Evolutionary conservation across 140 eudicot genomes (phyloP).

Genomic region (Flaveria floridana): DNA sequence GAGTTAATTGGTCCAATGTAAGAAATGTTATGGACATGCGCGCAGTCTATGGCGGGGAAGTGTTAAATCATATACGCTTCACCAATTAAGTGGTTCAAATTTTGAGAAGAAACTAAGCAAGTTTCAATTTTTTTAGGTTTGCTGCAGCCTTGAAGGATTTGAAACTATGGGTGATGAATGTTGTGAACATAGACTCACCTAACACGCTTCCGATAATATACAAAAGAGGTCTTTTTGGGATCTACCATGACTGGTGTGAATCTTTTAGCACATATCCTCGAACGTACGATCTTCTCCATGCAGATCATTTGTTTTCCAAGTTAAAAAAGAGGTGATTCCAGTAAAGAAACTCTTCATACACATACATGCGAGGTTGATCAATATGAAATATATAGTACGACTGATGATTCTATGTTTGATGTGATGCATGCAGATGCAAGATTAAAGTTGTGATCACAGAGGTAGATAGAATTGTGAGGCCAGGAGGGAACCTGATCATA

Average conservation of each 20-base stretch:
- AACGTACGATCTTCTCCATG: constrained; percentile 81
- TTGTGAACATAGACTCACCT: constrained; percentile 64
- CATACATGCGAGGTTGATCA: background rate
- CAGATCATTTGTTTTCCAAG: constrained; percentile 68
- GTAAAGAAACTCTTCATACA: background rate
- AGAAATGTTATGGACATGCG: constrained; percentile 93
- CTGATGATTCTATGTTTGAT: constrained; percentile 7
- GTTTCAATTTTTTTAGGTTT: constrained; percentile 43
- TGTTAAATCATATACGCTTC: background rate
- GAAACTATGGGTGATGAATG: constrained; percentile 80
- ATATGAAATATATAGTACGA: background rate
- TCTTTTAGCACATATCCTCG: constrained; percentile 91
- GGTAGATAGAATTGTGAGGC: constrained; percentile 70
- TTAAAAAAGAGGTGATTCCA: constrained; percentile 54
- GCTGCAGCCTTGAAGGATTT: constrained; percentile 74
- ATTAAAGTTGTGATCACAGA: constrained; percentile 54
- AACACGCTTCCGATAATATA: constrained; percentile 78
- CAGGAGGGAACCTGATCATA: constrained; percentile 72
- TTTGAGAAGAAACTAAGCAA: background rate
- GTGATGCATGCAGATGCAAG: constrained; percentile 53
- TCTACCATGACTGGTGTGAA: constrained; percentile 95
- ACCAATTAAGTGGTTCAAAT: background rate
- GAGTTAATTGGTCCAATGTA: constrained; percentile 62
- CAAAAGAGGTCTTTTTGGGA: constrained; percentile 79
- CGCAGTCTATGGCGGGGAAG: constrained; percentile 89